These are phyloP conservation scores for Ogataea hybrid DNA, from an alignment of 1,139 yeast species.

Conservation along the genomic window DNA sequence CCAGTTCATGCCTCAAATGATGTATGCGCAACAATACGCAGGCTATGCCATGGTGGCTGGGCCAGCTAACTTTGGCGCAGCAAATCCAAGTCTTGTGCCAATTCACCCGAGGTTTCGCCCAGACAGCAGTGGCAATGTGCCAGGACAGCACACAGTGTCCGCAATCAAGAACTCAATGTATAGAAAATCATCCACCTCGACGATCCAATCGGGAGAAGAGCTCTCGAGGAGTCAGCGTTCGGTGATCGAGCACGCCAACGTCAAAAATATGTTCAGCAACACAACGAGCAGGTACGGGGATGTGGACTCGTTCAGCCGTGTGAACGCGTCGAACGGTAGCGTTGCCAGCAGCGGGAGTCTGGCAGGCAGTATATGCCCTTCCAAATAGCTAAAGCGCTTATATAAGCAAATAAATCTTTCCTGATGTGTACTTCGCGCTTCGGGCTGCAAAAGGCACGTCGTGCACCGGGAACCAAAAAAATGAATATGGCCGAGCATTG, in stretches of 20 bases:
- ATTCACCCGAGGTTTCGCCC: conserved; percentile 17
- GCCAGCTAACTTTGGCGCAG: not conserved
- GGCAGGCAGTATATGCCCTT: conserved; percentile 11
- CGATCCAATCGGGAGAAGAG: conserved; percentile 22
- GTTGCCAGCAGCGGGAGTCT: conserved; percentile 17
- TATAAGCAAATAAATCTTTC: conserved; percentile 1
- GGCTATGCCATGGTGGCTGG: conserved; percentile 11
- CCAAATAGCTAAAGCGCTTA: conserved; percentile 7
- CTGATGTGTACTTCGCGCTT: conserved; percentile 1
- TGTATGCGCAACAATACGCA: conserved; percentile 4
- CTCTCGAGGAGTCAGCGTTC: conserved; percentile 16
- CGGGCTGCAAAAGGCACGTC: not conserved
- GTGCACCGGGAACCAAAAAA: not conserved
- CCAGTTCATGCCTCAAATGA: conserved; percentile 5
- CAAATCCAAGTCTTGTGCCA: conserved; percentile 9
- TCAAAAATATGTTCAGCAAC: conserved; percentile 18
- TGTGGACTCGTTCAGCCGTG: conserved; percentile 17
- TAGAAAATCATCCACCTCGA: conserved; percentile 20
- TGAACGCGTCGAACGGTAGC: conserved; percentile 15
- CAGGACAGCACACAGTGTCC: conserved; percentile 14
- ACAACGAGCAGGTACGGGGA: conserved; percentile 22
- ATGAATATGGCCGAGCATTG: not conserved
- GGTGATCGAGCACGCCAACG: conserved; percentile 19
- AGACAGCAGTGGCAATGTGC: conserved; percentile 4
- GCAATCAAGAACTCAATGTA: conserved; percentile 21